phyloP scores from a whole-genome alignment of 192 early-diverging fungal genomes.

The Coemansia sp. region DNA sequence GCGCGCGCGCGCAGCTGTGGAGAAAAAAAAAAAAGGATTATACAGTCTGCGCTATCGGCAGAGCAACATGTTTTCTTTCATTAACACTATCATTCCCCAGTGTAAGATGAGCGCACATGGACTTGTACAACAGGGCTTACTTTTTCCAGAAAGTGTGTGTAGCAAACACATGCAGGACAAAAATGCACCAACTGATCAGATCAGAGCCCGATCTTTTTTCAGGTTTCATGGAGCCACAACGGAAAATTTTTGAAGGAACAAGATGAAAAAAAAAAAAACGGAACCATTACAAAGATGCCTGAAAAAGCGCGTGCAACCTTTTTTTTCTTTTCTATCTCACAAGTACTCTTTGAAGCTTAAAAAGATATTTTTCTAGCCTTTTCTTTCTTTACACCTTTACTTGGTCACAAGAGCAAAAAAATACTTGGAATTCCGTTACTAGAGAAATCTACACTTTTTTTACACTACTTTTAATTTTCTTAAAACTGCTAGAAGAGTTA shows the following conservation, averaged over 20 bases:
- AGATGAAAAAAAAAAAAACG: too few relatives aligned
- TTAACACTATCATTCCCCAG: not conserved
- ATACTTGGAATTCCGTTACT: too few relatives aligned
- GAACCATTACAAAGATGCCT: too few relatives aligned
- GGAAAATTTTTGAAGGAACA: too few relatives aligned
- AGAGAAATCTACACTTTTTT: conserved; percentile 3
- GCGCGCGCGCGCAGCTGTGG: not conserved
- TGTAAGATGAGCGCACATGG: not conserved
- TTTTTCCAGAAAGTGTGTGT: not conserved
- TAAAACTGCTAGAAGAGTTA: too few relatives aligned
- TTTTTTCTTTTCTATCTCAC: conserved; percentile 10
- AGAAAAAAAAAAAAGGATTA: not conserved
- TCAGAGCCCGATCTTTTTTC: too few relatives aligned
- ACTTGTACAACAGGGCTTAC: not conserved
- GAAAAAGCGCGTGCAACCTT: not conserved
- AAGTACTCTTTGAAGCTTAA: conserved; percentile 4
- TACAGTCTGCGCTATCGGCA: not conserved
- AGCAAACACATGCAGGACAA: too few relatives aligned
- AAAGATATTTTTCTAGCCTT: conserved; percentile 5
- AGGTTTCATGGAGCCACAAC: too few relatives aligned
- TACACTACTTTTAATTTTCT: conserved; percentile 8
- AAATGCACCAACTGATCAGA: too few relatives aligned
- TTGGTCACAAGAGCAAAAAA: too few relatives aligned
- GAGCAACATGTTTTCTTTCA: not conserved
- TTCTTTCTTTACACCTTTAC: not conserved